phyloP scores from a whole-genome alignment of 441 rosid genomes.

The Euphorbia celastroides region DNA sequence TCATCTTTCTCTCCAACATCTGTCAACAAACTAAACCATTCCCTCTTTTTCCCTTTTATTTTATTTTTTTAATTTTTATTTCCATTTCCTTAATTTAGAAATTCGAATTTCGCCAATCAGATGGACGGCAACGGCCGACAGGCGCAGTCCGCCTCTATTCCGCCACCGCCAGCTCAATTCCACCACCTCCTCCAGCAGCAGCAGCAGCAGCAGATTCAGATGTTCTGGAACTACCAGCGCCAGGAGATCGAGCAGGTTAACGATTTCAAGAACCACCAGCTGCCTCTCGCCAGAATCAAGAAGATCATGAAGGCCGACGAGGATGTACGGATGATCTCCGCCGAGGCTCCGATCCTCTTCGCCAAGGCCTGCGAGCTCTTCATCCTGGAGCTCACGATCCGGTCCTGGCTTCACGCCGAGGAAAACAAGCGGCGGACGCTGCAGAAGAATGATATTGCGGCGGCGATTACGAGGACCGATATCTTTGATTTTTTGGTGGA shows the following conservation, averaged over 20 bases:
- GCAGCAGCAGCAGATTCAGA: conserved; percentile 86
- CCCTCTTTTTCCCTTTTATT: neutral
- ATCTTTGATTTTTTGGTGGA: conserved; percentile 94
- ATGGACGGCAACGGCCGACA: conserved; percentile 36
- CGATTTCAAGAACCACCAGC: conserved; percentile 94
- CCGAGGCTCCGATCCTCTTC: conserved; percentile 91
- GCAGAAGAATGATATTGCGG: conserved; percentile 94
- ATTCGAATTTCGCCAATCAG: conserved; percentile 2
- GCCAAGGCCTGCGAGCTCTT: conserved; percentile 97
- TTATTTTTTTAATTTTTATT: too few relatives aligned
- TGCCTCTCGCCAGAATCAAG: conserved; percentile 91
- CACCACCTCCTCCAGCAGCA: conserved; percentile 91
- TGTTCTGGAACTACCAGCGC: conserved; percentile 90
- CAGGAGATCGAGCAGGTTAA: conserved; percentile 89
- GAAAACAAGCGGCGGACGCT: conserved; percentile 92
- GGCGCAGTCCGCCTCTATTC: conserved; percentile 46
- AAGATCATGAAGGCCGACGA: conserved; percentile 98
- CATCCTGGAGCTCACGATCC: conserved; percentile 90
- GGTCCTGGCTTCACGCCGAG: conserved; percentile 98
- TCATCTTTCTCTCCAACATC: conserved; percentile 6
- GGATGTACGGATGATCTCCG: conserved; percentile 98
- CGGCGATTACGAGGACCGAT: conserved; percentile 88
- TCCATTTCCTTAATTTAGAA: neutral
- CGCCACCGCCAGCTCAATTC: conserved; percentile 39
- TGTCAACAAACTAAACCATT: neutral